Percentiles rank a stretch among this genome's conserved stretches.
These are phyloP conservation scores for Trametes maxima DNA, from an alignment of 768 basidiomycete species.

Conservation along the genomic window DNA sequence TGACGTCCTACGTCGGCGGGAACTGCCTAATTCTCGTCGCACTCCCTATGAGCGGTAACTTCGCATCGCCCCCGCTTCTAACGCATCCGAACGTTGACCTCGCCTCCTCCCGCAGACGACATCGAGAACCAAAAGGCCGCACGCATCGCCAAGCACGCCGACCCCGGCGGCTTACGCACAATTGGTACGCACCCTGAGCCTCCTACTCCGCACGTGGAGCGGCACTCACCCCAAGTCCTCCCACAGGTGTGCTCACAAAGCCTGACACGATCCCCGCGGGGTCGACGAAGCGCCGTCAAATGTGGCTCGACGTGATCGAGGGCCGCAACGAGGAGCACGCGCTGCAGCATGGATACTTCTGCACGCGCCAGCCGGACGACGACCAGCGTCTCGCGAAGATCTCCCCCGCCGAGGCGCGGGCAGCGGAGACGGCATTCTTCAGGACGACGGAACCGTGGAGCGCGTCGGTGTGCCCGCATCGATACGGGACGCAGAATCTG, in stretches of 20 bases:
- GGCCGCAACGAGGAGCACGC: constrained; percentile 40
- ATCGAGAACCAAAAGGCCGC: constrained; percentile 79
- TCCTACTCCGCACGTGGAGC: not conserved
- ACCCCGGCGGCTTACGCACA: constrained; percentile 63
- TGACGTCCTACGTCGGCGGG: constrained; percentile 57
- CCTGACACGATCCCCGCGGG: constrained; percentile 49
- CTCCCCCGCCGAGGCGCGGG: constrained; percentile 42
- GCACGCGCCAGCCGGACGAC: constrained; percentile 68
- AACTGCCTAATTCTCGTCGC: constrained; percentile 62
- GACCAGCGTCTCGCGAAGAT: constrained; percentile 47
- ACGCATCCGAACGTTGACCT: constrained; percentile 41
- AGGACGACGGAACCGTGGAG: constrained; percentile 53
- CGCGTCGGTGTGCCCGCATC: constrained; percentile 41
- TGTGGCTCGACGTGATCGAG: constrained; percentile 54
- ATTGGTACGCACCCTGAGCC: constrained; percentile 49
- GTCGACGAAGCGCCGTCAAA: constrained; percentile 36
- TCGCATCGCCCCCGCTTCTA: constrained; percentile 41
- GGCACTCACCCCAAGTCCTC: not conserved
- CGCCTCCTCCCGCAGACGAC: constrained; percentile 51
- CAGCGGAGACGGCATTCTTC: constrained; percentile 50
- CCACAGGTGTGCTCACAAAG: constrained; percentile 56
- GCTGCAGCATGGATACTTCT: constrained; percentile 57
- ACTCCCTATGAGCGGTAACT: constrained; percentile 31
- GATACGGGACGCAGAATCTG: constrained; percentile 61
- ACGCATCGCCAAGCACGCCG: constrained; percentile 56